Percentiles rank a stretch among this genome's conserved stretches.
Conservation (phyloP, 805 yeast genomes). For the Diddensiella transvaalensis region DNA sequence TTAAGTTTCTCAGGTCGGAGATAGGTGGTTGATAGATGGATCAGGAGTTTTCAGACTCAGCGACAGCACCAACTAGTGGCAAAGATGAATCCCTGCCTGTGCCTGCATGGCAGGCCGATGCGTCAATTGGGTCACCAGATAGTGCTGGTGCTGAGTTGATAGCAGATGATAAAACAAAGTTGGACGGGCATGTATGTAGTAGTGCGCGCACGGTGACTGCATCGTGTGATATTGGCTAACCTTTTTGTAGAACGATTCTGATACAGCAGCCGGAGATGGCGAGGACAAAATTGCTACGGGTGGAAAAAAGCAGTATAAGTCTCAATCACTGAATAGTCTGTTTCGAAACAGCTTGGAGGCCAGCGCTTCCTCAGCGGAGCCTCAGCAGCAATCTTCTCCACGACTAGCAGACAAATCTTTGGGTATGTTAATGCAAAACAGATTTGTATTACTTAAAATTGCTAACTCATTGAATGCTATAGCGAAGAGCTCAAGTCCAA, state of each 20-base stretch:
- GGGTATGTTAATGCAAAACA: conserved; percentile 4
- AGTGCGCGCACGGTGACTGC: too few species aligned
- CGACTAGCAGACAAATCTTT: conserved; percentile 14
- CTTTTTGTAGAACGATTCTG: not conserved
- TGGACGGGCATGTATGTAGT: too few species aligned
- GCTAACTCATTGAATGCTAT: not conserved
- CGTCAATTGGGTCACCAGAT: too few species aligned
- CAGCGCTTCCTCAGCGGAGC: conserved; percentile 9
- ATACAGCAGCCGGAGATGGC: not conserved
- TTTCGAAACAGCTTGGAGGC: conserved; percentile 24
- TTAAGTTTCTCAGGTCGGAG: too few species aligned
- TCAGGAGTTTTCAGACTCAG: not conserved
- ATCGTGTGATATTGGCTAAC: too few species aligned
- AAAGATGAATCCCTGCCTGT: not conserved
- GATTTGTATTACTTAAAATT: not conserved
- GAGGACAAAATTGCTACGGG: not conserved
- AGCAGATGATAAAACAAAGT: too few species aligned
- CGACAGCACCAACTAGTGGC: not conserved
- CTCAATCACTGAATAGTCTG: conserved; percentile 35
- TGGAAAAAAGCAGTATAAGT: conserved; percentile 34
- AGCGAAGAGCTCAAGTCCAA: conserved; percentile 6
- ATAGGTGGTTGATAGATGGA: not conserved
- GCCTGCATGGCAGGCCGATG: too few species aligned
- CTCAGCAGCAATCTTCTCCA: conserved; percentile 4
- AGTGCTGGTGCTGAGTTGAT: too few species aligned